A percentile compares a stretch with the other conserved stretches of the same genome.
Conservation (phyloP, 1,139 yeast species). For the Lodderomyces pseudojiufengensis region DNA sequence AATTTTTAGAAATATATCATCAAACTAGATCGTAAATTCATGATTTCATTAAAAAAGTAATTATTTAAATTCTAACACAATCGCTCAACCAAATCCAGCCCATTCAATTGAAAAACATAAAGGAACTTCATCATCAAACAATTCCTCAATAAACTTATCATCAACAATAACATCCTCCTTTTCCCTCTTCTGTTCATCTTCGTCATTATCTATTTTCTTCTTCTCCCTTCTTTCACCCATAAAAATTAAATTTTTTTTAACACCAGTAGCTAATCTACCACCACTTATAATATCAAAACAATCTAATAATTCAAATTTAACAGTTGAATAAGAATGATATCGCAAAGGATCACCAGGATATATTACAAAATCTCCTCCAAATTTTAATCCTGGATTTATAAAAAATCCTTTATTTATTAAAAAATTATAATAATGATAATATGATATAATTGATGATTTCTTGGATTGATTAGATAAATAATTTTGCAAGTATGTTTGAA, state of each 20-base stretch:
- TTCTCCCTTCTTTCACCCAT: constrained; percentile 21
- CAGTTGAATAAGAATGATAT: constrained; percentile 83
- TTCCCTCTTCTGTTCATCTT: constrained; percentile 5
- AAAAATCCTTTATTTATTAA: constrained; percentile 49
- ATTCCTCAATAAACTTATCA: constrained; percentile 7
- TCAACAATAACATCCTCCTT: constrained; percentile 7
- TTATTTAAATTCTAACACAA: too few species aligned
- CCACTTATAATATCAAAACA: constrained; percentile 67
- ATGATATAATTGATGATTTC: constrained; percentile 1
- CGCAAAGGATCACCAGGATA: constrained; percentile 95
- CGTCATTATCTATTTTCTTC: constrained; percentile 23
- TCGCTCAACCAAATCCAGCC: constrained; percentile 79
- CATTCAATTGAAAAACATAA: constrained; percentile 65
- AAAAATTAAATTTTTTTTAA: constrained; percentile 79
- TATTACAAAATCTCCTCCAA: constrained; percentile 85
- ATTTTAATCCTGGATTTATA: constrained; percentile 80
- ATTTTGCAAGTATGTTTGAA: constrained; percentile 9
- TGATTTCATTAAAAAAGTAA: too few species aligned
- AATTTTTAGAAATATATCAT: too few species aligned
- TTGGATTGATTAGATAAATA: constrained; percentile 6
- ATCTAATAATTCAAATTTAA: constrained; percentile 46
- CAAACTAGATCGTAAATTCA: too few species aligned
- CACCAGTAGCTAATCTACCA: constrained; percentile 89
- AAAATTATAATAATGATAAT: constrained; percentile 25
- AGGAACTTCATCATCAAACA: constrained; percentile 15